Conservation (phyloP, 75 land plant species). For the Selaginella moellendorffii region DNA sequence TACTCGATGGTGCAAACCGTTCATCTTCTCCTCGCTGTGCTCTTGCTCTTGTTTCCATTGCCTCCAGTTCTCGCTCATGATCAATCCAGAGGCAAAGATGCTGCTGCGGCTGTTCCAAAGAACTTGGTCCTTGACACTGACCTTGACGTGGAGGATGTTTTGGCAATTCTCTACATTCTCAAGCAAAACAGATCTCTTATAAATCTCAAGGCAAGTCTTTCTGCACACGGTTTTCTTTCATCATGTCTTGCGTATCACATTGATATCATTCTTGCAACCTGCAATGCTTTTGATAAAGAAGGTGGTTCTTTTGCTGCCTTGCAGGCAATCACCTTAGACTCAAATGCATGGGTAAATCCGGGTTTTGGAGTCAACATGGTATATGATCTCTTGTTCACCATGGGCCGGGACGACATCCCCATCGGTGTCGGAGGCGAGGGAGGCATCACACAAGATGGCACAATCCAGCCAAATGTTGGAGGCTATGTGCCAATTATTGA, state of each 20-base stretch:
- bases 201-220: conserved; percentile 39
- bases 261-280: no score
- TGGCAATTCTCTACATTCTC: conserved; percentile 55
- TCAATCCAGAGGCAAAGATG: no score
- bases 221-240: no score
- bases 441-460: conserved; percentile 49
- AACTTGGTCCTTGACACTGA: conserved; percentile 68
- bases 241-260: no score
- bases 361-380: conserved; percentile 69
- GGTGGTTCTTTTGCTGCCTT: no score
- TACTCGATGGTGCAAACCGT: no score
- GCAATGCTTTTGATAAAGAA: no score
- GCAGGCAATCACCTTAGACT: conserved; percentile 59
- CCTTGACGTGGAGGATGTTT: conserved; percentile 64
- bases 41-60: no score
- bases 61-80: no score
- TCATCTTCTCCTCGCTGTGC: no score
- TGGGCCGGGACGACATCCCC: conserved; percentile 70
- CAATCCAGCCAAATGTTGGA: conserved; percentile 58
- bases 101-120: conserved; percentile 24
- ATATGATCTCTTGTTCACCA: conserved; percentile 79
- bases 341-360: conserved; percentile 70
- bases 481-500: conserved; percentile 76
- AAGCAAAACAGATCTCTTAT: conserved; percentile 55
- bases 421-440: conserved; percentile 87